Evolutionary conservation across 495 filamentous ascomycete genomes (phyloP).

Genomic region (Aspergillus egyptiacus): DNA sequence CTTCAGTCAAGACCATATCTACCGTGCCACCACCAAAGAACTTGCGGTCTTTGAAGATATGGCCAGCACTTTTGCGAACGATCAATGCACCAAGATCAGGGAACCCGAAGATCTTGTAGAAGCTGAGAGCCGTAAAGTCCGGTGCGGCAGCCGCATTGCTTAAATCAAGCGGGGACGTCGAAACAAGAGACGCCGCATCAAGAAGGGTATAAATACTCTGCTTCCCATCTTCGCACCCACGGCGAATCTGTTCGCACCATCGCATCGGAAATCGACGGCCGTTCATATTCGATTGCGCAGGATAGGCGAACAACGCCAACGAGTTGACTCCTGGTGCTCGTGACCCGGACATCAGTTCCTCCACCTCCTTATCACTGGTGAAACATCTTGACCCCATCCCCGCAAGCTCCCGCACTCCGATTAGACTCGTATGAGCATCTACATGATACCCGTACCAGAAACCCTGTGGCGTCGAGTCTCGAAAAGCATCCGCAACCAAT

Average conservation of each 20-base stretch:
- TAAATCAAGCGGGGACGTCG: constrained; percentile 71
- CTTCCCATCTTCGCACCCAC: constrained; percentile 9
- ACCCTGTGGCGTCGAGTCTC: constrained; percentile 51
- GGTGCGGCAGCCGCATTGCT: constrained; percentile 55
- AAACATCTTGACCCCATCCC: constrained; percentile 58
- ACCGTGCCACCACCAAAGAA: constrained; percentile 98
- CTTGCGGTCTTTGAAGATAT: constrained; percentile 54
- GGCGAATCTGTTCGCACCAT: constrained; percentile 59
- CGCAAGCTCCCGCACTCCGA: constrained; percentile 75
- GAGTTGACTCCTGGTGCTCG: constrained; percentile 20
- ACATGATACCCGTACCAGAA: constrained; percentile 82
- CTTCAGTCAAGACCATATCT: constrained; percentile 57
- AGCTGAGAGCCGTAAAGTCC: constrained; percentile 84
- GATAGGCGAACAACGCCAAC: constrained; percentile 78
- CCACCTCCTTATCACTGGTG: constrained; percentile 55
- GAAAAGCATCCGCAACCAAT: constrained; percentile 69
- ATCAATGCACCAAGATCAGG: constrained; percentile 87
- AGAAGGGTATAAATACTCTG: constrained; percentile 60
- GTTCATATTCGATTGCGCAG: constrained; percentile 91
- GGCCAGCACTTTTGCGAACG: constrained; percentile 63
- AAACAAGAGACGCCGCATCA: constrained; percentile 83
- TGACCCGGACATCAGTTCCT: constrained; percentile 53
- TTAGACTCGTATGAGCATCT: constrained; percentile 81
- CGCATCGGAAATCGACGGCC: constrained; percentile 66
- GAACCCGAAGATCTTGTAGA: constrained; percentile 97